Conservation (phyloP, 805 yeast species). For the Ogataea dorogensis region DNA sequence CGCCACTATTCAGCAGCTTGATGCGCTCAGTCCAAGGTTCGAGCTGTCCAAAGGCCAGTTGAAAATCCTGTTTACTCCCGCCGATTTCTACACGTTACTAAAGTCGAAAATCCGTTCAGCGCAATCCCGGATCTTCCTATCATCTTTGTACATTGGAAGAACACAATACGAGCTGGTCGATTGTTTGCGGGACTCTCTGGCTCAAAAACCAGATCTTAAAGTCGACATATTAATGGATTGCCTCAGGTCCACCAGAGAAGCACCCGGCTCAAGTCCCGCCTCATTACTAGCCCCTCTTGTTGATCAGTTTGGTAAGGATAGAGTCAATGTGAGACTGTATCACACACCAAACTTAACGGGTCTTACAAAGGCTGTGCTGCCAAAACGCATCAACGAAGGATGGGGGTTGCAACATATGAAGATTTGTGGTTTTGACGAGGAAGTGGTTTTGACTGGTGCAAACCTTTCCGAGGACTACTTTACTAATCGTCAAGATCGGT, state of each 20-base stretch:
- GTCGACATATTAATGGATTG: constrained; percentile 83
- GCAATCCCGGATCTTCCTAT: constrained; percentile 65
- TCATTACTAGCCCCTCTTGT: constrained; percentile 66
- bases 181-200: constrained; percentile 59
- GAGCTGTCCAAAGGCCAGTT: constrained; percentile 55
- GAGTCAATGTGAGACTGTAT: constrained; percentile 81
- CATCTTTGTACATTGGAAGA: constrained; percentile 85
- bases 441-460: constrained; percentile 86
- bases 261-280: constrained; percentile 78
- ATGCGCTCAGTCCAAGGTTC: constrained; percentile 67
- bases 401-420: constrained; percentile 97
- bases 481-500: constrained; percentile 92
- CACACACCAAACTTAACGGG: constrained; percentile 87
- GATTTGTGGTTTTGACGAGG: constrained; percentile 91
- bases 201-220: constrained; percentile 55
- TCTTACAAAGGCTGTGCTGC: constrained; percentile 59
- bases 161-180: constrained; percentile 72
- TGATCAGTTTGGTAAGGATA: constrained; percentile 54
- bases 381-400: constrained; percentile 86
- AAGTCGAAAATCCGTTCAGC: constrained; percentile 64
- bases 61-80: constrained; percentile 63
- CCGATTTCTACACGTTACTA: constrained; percentile 64
- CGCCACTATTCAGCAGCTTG: constrained; percentile 46
- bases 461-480: constrained; percentile 89
- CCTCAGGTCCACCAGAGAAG: constrained; percentile 88